Percentiles rank a stretch among this genome's conserved stretches.
phyloP scores from a whole-genome alignment of 1,139 yeast species.

The Suhomyces atakaporum region DNA sequence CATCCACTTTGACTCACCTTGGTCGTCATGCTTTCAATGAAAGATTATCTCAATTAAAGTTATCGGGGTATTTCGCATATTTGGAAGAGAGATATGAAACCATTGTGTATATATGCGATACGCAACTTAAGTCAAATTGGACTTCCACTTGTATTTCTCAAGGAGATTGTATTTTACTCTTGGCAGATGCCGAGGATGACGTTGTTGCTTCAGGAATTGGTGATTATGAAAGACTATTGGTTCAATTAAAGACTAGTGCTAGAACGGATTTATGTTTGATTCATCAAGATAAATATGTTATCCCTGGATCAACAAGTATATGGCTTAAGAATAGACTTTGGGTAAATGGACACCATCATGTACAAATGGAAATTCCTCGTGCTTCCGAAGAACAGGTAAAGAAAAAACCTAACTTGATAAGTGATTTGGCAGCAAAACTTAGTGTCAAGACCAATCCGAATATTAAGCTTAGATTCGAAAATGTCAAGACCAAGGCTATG shows the following conservation, averaged over 20 bases:
- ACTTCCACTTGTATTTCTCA: slow-evolving; percentile 90
- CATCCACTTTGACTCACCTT: slow-evolving; percentile 73
- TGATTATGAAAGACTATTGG: slow-evolving; percentile 76
- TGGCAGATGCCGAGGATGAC: slow-evolving; percentile 70
- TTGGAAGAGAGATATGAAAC: slow-evolving; percentile 87
- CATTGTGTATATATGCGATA: slow-evolving; percentile 85
- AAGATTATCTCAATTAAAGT: slow-evolving; percentile 71
- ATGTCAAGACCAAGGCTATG: slow-evolving; percentile 33
- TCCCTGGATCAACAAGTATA: slow-evolving; percentile 78
- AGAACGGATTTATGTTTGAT: slow-evolving; percentile 82
- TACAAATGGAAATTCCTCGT: slow-evolving; percentile 55
- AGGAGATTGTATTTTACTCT: slow-evolving; percentile 81
- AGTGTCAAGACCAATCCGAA: slow-evolving; percentile 37
- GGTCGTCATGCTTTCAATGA: slow-evolving; percentile 95
- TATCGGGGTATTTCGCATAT: slow-evolving; percentile 87
- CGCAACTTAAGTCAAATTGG: slow-evolving; percentile 84
- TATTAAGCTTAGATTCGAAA: slow-evolving; percentile 35
- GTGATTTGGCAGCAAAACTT: slow-evolving; percentile 43
- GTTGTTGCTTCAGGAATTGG: slow-evolving; percentile 70
- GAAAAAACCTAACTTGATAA: slow-evolving; percentile 28
- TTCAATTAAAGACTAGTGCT: slow-evolving; percentile 81
- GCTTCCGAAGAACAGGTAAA: slow-evolving; percentile 17
- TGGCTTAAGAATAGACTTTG: slow-evolving; percentile 87
- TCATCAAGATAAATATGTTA: slow-evolving; percentile 80
- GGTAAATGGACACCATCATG: slow-evolving; percentile 93